Evolutionary conservation across 257 asterid species (phyloP), one percentile per base, ranked within the genome.

Genomic region (Henckelia pumila): DNA sequence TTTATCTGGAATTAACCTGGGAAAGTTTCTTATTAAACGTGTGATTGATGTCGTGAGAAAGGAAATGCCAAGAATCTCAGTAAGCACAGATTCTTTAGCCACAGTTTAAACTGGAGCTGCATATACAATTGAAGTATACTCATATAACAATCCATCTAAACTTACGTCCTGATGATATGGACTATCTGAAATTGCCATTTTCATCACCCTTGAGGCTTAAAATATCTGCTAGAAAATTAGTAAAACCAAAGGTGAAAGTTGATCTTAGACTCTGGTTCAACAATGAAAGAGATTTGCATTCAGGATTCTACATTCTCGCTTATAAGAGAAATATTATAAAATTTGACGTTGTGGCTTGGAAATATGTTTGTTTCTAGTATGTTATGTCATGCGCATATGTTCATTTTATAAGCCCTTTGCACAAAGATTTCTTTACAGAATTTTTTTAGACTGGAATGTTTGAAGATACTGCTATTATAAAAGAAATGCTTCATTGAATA

Each of bases 1-100:
- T 74, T 83, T 93, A 76, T 82, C 99, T 58, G 99, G 97, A 73
- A 78, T 93, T 83, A 93, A 93, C 78, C 83, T 93, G 63, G 96
- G 99, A 68, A 93, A 88, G 84, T 88, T 88, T 76, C 97, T 90
- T 32, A 93, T 93, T 35, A 93, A 93, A 75, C 96, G 97, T 37
- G 99, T 90, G 75, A 86, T 93, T 68, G 96, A 93, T 84, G 79
- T 90, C 70, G 97, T 93, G 72, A 88, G 87, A 77, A 88, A 84
- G 73, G 97, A 88, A 82, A 90, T 90, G 97, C 89, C 90, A 28
- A 76, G 59, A 72, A 88, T 93, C 62, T 78, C 82, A 17, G 99
- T 93, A 76, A 88, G 95, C 83, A 60, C 66, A 33, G 72, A 30
- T 33, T 69, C 56, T 33, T 61, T 16, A 28, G 49, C 21, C 30